phyloP scores from a whole-genome alignment of 169 alveolate genomes.

The Cryptosporidium bovis region DNA sequence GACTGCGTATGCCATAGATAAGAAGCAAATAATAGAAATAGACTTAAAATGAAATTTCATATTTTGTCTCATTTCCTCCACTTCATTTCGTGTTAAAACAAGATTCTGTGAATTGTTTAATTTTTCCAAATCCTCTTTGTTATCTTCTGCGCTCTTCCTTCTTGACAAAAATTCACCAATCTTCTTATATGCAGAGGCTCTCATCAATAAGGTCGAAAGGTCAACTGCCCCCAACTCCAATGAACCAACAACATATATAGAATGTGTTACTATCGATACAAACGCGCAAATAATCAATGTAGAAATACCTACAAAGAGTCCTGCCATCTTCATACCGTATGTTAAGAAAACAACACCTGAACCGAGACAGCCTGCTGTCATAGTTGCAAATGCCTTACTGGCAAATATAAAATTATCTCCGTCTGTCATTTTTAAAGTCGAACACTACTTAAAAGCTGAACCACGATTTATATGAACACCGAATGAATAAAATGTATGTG shows the following conservation, averaged over 20 bases:
- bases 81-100: slow-evolving; percentile 33
- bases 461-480: no score
- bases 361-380: slow-evolving; percentile 71
- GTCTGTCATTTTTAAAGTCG: not conserved
- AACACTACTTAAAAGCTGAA: no score
- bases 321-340: slow-evolving; percentile 76
- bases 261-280: slow-evolving; percentile 50
- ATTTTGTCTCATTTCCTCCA: slow-evolving; percentile 35
- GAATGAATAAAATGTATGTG: no score
- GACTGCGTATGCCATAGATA: slow-evolving; percentile 72
- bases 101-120: slow-evolving; percentile 17
- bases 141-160: slow-evolving; percentile 5
- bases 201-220: slow-evolving; percentile 52
- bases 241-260: slow-evolving; percentile 65
- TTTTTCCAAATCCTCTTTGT: slow-evolving; percentile 10
- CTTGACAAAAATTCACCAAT: slow-evolving; percentile 15
- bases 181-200: slow-evolving; percentile 35
- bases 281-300: slow-evolving; percentile 60
- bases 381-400: slow-evolving; percentile 72
- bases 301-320: slow-evolving; percentile 54
- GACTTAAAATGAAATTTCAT: slow-evolving; percentile 72
- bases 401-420: slow-evolving; percentile 51
- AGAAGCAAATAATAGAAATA: slow-evolving; percentile 63
- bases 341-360: slow-evolving; percentile 71
- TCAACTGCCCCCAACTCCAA: slow-evolving; percentile 72